These are phyloP conservation scores for Cephalotrichum gorgonifer DNA, from an alignment of 2,329 filamentous ascomycete genomes.

Conservation along the genomic window DNA sequence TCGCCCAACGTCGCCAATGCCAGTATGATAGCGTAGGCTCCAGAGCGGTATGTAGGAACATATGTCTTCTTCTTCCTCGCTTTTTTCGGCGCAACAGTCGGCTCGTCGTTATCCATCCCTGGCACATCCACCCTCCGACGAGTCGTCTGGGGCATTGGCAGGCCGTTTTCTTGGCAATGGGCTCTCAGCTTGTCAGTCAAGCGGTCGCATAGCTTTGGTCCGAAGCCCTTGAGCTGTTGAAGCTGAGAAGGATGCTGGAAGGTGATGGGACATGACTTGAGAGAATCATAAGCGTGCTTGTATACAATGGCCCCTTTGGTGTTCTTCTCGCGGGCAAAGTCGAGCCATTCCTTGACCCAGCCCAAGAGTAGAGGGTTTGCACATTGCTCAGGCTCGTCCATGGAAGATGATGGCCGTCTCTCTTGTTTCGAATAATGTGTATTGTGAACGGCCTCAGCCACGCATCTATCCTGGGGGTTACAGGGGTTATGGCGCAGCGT, in stretches of 20 bases:
- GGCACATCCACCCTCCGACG: constrained; percentile 27
- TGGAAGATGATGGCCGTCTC: constrained; percentile 12
- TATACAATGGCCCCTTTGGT: constrained; percentile 63
- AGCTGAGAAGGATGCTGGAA: constrained; percentile 67
- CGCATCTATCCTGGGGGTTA: too few relatives aligned
- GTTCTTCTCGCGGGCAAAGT: constrained; percentile 57
- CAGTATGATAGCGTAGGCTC: constrained; percentile 61
- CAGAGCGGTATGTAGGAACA: constrained; percentile 62
- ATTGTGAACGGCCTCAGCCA: too few relatives aligned
- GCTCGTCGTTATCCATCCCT: constrained; percentile 14
- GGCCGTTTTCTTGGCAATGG: constrained; percentile 55
- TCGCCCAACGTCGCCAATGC: constrained; percentile 52
- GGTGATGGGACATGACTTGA: constrained; percentile 61
- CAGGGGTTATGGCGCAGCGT: neutral
- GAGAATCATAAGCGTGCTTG: constrained; percentile 64
- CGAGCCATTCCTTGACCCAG: constrained; percentile 72
- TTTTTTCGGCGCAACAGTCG: constrained; percentile 39
- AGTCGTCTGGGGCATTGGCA: constrained; percentile 56
- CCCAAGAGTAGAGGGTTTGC: constrained; percentile 61
- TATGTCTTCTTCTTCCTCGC: constrained; percentile 53
- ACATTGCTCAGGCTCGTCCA: constrained; percentile 31
- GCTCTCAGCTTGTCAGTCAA: constrained; percentile 50
- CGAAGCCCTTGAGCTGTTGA: constrained; percentile 63
- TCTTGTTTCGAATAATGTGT: neutral
- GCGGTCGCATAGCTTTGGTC: constrained; percentile 58